Conservation (phyloP, 2,329 filamentous ascomycete genomes). For the Claviceps capensis region DNA sequence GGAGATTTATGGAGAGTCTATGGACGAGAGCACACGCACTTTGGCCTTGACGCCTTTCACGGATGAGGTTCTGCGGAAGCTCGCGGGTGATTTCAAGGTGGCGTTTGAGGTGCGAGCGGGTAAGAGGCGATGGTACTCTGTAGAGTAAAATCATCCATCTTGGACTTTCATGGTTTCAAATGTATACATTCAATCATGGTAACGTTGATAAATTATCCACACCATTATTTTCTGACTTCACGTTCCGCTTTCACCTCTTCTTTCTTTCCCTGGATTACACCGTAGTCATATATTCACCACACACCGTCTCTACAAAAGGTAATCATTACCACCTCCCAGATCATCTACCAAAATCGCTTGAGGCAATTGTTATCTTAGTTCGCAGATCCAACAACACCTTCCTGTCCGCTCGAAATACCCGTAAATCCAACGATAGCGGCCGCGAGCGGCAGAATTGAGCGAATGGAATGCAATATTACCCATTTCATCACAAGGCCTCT, state of each 20-base stretch:
- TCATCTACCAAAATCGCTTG: background rate
- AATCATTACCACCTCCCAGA: too few relatives aligned
- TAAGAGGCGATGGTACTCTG: slow-evolving; percentile 23
- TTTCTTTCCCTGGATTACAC: background rate
- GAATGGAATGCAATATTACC: slow-evolving; percentile 2
- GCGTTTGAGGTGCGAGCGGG: slow-evolving; percentile 23
- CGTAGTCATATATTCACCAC: background rate
- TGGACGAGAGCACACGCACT: slow-evolving; percentile 21
- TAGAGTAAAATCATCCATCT: background rate
- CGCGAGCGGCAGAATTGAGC: slow-evolving; percentile 1
- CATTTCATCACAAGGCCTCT: slow-evolving; percentile 1
- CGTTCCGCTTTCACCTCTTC: background rate
- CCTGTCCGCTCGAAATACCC: background rate
- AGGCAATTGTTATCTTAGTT: background rate
- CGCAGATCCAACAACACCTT: background rate
- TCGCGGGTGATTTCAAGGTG: slow-evolving; percentile 28
- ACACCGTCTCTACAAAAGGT: too few relatives aligned
- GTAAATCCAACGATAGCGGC: background rate
- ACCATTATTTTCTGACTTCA: too few relatives aligned
- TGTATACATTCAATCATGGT: too few relatives aligned
- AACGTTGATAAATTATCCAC: too few relatives aligned
- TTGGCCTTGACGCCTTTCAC: slow-evolving; percentile 29
- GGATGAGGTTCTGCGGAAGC: slow-evolving; percentile 27
- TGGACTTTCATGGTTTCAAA: too few relatives aligned
- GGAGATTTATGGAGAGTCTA: slow-evolving; percentile 24